Conservation (phyloP, 495 filamentous ascomycete genomes). For the Lophiostoma macrostomum region DNA sequence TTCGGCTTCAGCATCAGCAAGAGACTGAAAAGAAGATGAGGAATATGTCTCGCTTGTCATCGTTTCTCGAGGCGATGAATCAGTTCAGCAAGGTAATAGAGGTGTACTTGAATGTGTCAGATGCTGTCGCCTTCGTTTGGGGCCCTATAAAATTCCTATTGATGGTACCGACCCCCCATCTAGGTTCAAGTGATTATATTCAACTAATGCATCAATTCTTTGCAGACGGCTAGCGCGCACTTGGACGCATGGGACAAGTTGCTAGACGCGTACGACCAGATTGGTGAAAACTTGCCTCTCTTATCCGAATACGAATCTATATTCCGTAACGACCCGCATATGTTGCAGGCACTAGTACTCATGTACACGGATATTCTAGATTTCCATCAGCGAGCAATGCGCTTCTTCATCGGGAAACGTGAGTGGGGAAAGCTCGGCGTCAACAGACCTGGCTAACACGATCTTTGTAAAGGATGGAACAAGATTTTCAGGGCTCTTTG, state of each 20-base stretch:
- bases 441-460: constrained; percentile 2
- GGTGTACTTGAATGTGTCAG: constrained; percentile 17
- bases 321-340: constrained; percentile 34
- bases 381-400: constrained; percentile 43
- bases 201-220: background rate
- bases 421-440: background rate
- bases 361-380: constrained; percentile 49
- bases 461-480: constrained; percentile 34
- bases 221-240: constrained; percentile 38
- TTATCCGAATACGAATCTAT: constrained; percentile 39
- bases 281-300: constrained; percentile 44
- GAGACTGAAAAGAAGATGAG: constrained; percentile 8
- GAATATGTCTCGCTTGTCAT: constrained; percentile 7
- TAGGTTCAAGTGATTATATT: background rate
- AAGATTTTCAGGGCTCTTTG: constrained; percentile 42
- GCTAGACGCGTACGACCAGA: constrained; percentile 44
- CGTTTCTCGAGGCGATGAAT: constrained; percentile 25
- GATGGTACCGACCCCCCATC: constrained; percentile 1
- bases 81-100: constrained; percentile 18
- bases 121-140: constrained; percentile 25
- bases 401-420: constrained; percentile 36
- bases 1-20: constrained; percentile 20
- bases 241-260: constrained; percentile 42
- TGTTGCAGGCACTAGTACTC: constrained; percentile 37
- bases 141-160: constrained; percentile 30